phyloP scores from a whole-genome alignment of 148 eudicot species.

The Rhododendron ferrugineum region DNA sequence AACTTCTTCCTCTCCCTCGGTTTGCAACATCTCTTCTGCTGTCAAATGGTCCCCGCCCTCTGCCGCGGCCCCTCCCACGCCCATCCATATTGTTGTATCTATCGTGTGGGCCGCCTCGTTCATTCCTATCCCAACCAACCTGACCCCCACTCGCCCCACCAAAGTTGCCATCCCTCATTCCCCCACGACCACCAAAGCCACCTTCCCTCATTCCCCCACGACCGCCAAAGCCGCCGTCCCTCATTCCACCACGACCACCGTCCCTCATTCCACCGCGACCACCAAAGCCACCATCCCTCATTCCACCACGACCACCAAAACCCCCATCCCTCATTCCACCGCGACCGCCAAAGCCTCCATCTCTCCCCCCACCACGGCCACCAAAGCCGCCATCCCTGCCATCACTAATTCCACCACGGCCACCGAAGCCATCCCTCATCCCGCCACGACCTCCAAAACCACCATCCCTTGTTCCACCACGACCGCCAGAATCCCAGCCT shows the following conservation, averaged over 20 bases:
- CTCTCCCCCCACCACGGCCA: constrained; percentile 17
- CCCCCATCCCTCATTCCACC: constrained; percentile 37
- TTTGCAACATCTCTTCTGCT: constrained; percentile 48
- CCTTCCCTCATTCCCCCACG: constrained; percentile 49
- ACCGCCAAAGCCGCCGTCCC: constrained; percentile 31
- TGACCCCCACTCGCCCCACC: constrained; percentile 26
- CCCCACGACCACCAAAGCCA: constrained; percentile 47
- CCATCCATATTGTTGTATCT: constrained; percentile 49
- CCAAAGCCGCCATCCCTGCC: constrained; percentile 19
- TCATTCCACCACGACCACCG: constrained; percentile 41
- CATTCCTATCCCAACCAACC: constrained; percentile 59
- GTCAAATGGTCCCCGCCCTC: constrained; percentile 54
- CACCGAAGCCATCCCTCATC: constrained; percentile 37
- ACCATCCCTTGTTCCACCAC: constrained; percentile 59
- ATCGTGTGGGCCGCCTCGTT: constrained; percentile 42
- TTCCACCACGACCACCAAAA: constrained; percentile 42
- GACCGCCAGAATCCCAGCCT: constrained; percentile 72
- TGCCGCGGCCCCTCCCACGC: constrained; percentile 54
- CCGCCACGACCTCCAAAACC: constrained; percentile 53
- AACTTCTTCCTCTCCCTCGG: constrained; percentile 68
- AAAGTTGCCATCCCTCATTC: constrained; percentile 34
- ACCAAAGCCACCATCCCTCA: constrained; percentile 40
- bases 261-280: constrained; percentile 52
- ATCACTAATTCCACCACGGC: constrained; percentile 37
- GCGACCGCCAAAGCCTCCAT: constrained; percentile 46